Evolutionary conservation across 345 rosid species (phyloP), one percentile per base, ranked within the genome.

Genomic region (Eucalyptus leucophloia): DNA sequence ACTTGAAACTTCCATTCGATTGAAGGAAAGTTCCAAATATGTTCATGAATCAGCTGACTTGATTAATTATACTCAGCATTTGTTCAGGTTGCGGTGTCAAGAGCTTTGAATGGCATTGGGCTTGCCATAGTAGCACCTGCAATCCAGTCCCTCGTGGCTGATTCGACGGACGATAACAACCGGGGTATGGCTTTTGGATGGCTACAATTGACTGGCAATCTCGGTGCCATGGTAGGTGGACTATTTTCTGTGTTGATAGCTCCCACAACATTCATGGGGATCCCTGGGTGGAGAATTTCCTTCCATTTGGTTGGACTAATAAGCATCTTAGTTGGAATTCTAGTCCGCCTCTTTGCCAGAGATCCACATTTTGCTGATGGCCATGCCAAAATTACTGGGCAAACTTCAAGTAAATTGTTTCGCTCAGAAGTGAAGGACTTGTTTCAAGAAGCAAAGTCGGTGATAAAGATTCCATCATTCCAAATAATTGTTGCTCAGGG

Each of bases 151-250:
- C 97, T 97, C 32, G 98, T 98, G 82, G 98, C 99, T 86, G 99
- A 97, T 90, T 96, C 96, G 5, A 96, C 98, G 2, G 95, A 95
- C 86, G 95, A 95, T 60, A 91, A 93, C 86, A 96, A 95, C 87
- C 96, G 99, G 58, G 99, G 99, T 50, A 86, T 85, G 80, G 99
- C 99, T 88, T 97, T 97, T 91, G 98, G 99, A 90, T 97, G 98
- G 98, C 91, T 97, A 32, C 98, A 95, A 28, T 88, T 97, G 49
- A 95, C 97, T n/a, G 95, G 96, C 88, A 96, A 97, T 90, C 4
- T 95, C 1, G 99, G 99, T 89, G 94, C 99, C 9, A 89, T 96
- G 28, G n/a, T 96, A 50, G 99, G 49, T 45, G 49, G 49, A 45
- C 49, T 45, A 45, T 45, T 45, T 45, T 45, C 49, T 45, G 49